Evolutionary conservation across 1,284 basidiomycete species (phyloP), one percentile per base, ranked within the genome.

Genomic region (Leccinum subrobustum): DNA sequence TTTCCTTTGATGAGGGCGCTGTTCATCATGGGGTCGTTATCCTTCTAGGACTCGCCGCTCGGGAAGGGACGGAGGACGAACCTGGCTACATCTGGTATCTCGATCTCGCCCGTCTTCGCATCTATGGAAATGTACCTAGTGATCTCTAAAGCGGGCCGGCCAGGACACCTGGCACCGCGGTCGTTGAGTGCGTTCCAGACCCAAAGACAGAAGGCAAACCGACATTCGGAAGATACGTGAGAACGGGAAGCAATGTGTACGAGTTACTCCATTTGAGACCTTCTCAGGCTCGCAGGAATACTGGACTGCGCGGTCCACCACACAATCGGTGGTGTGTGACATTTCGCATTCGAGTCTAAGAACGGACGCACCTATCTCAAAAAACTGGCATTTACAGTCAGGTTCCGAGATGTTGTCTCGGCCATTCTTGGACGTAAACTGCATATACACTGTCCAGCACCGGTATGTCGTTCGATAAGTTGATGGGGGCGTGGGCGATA

Each of bases 171-270:
- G 67, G 48, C n/a, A 18, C 29, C 52, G 47, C 8, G 11, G 12
- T 14, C 9, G 56, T 55, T 67, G 56, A 68, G 62, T 23, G 12
- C 35, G 48, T 18, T 50, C 14, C 37, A 39, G 56, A 50, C 31
- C 39, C 18, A 14, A 37, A 58, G 42, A 47, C 7, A 37, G 25
- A 58, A 60, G 3, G 47, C 42, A n/a, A 27, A 79, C 86, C 73
- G 68, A 89, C 90, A 90, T 77, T 73, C 79, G 79, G 67, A 92
- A 88, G 47, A 92, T 80, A 14, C 91, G 83, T 33, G 87, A 83
- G 53, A 92, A 74, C 3, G 89, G 90, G 69, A 83, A 85, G 68
- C 90, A 92, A 58, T 84, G 80, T 44, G 83, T 72, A 39, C 77
- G 74, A 6, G 71, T 70, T 37, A 62, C 69, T 14, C 76, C 78